phyloP scores from a whole-genome alignment of 2,329 filamentous ascomycete genomes.

The Colletotrichum sp. region DNA sequence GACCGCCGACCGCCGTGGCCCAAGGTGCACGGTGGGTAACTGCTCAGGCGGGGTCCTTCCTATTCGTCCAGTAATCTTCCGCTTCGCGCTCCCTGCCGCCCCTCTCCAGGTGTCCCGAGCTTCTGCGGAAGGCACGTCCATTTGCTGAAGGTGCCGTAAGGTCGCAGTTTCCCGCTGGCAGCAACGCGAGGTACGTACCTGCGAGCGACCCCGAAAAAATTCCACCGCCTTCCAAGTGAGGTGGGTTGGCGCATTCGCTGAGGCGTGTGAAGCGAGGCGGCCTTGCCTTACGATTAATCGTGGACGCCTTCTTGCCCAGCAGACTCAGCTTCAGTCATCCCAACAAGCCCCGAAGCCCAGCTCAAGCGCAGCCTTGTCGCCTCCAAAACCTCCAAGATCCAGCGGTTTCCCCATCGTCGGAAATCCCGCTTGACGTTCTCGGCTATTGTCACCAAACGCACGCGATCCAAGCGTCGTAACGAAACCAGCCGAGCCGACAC shows the following conservation, averaged over 20 bases:
- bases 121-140: background rate
- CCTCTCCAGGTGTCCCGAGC: background rate
- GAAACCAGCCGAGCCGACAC: background rate
- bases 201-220: constrained; percentile 3
- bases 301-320: background rate
- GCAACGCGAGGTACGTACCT: constrained; percentile 10
- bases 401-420: background rate
- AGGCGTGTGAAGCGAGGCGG: constrained; percentile 1
- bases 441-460: background rate
- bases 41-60: constrained; percentile 5
- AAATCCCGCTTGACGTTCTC: background rate
- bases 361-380: background rate
- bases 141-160: background rate
- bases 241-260: background rate
- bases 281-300: background rate
- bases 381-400: background rate
- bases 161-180: background rate
- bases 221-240: constrained; percentile 15
- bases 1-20: background rate
- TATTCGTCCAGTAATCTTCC: constrained; percentile 10
- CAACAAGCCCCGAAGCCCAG: background rate
- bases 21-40: background rate
- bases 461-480: background rate
- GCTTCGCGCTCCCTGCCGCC: background rate
- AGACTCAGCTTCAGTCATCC: background rate